Percentiles rank a stretch among this genome's conserved stretches.
Conservation (phyloP, 1,284 basidiomycete species). For the Singerocomus inundabilis region DNA sequence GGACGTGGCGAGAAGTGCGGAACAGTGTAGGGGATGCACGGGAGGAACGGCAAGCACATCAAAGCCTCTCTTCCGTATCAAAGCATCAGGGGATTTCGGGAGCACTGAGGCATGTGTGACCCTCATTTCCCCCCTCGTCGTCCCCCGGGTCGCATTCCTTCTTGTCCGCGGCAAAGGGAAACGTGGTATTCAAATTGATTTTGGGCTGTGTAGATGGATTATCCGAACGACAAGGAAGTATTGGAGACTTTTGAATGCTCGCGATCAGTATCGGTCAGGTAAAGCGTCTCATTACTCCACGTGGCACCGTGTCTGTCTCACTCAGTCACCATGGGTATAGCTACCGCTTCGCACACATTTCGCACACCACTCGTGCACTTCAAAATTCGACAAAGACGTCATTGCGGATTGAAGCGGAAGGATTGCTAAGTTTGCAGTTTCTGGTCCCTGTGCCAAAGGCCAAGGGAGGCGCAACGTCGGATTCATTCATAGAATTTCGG, state of each 20-base stretch:
- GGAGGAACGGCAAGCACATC: background rate
- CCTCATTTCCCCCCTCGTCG: background rate
- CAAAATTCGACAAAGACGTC: slow-evolving; percentile 84
- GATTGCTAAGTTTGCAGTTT: slow-evolving; percentile 83
- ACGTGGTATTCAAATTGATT: background rate
- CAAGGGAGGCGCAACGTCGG: slow-evolving; percentile 42
- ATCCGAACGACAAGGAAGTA: slow-evolving; percentile 86
- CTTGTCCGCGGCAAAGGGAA: background rate
- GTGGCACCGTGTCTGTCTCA: background rate
- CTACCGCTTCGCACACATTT: slow-evolving; percentile 77
- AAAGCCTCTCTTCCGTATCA: slow-evolving; percentile 71
- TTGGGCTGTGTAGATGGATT: slow-evolving; percentile 73
- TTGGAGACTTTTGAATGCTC: slow-evolving; percentile 85
- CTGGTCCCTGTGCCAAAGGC: slow-evolving; percentile 69
- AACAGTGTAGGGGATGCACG: slow-evolving; percentile 1
- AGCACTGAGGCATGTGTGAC: slow-evolving; percentile 69
- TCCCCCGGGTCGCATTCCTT: background rate
- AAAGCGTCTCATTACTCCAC: background rate
- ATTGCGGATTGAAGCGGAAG: slow-evolving; percentile 76
- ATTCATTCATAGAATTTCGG: slow-evolving; percentile 82
- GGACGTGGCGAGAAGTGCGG: slow-evolving; percentile 12
- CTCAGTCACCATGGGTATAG: slow-evolving; percentile 41
- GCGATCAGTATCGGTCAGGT: slow-evolving; percentile 72
- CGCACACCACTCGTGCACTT: slow-evolving; percentile 68
- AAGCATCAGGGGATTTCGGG: slow-evolving; percentile 77